Evolutionary conservation across 148 eudicot genomes (phyloP).

Genomic region (Amaranthus hypochondriacus): DNA sequence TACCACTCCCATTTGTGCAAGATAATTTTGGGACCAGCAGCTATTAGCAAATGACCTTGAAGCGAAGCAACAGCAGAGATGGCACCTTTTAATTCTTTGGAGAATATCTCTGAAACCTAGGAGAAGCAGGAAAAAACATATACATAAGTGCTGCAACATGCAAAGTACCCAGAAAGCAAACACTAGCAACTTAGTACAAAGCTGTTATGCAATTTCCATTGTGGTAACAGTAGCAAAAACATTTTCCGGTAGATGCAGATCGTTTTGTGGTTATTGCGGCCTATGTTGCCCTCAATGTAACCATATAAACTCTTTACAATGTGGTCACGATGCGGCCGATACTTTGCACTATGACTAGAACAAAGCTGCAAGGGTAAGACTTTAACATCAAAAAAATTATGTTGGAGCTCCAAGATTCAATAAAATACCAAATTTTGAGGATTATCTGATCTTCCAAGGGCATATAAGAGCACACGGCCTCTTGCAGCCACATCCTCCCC

Average conservation of each 20-base stretch:
- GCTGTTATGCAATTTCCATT: too few relatives aligned
- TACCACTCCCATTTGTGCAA: conserved; percentile 95
- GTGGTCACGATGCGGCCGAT: too few relatives aligned
- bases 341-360: too few relatives aligned
- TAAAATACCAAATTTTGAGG: conserved; percentile 52
- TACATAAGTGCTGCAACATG: not conserved
- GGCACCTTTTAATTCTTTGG: conserved; percentile 97
- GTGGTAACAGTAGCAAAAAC: too few relatives aligned
- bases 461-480: conserved; percentile 87
- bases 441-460: conserved; percentile 69
- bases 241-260: too few relatives aligned
- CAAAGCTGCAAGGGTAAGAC: not conserved
- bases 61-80: conserved; percentile 94
- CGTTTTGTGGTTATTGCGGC: too few relatives aligned
- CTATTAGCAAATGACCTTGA: conserved; percentile 90
- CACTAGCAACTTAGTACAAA: not conserved
- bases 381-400: not conserved
- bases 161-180: too few relatives aligned
- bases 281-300: too few relatives aligned
- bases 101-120: conserved; percentile 79
- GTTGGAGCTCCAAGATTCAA: conserved; percentile 1
- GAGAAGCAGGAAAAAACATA: conserved; percentile 5
- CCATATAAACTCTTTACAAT: too few relatives aligned
- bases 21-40: conserved; percentile 93
- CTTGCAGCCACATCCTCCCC: conserved; percentile 99